Conservation (phyloP, 257 asterid genomes). For the Solanum sparsipilum region DNA sequence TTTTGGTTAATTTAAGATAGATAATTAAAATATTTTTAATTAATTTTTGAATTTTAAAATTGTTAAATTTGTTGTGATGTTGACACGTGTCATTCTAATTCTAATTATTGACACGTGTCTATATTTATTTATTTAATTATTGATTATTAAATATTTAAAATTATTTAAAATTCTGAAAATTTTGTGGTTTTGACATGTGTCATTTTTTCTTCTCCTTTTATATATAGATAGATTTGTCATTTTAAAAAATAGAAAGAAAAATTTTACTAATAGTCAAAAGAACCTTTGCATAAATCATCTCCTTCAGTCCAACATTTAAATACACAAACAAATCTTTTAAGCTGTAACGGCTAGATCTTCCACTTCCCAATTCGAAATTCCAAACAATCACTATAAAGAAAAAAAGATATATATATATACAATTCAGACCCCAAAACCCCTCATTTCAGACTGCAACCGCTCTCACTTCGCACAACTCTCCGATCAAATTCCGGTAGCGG, state of each 20-base stretch:
- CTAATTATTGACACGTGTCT: too few relatives aligned
- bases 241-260: background rate
- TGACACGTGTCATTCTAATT: too few relatives aligned
- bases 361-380: slow-evolving; percentile 6
- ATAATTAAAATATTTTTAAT: too few relatives aligned
- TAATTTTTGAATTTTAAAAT: too few relatives aligned
- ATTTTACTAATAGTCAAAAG: background rate
- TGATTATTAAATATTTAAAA: too few relatives aligned
- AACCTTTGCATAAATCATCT: background rate
- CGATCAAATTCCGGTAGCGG: background rate
- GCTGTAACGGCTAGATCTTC: slow-evolving; percentile 22
- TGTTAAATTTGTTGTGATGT: too few relatives aligned
- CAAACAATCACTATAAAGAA: background rate
- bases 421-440: slow-evolving; percentile 9
- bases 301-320: background rate
- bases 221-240: too few relatives aligned
- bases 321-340: background rate
- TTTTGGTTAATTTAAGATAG: too few relatives aligned
- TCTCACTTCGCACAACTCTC: background rate
- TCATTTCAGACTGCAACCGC: background rate
- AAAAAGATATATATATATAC: background rate
- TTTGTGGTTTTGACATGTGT: too few relatives aligned
- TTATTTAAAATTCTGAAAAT: too few relatives aligned
- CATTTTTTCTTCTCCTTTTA: too few relatives aligned
- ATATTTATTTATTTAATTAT: too few relatives aligned